Evolutionary conservation across 352 stramenopile species (phyloP).

Genomic region (Pythium folliculosum): DNA sequence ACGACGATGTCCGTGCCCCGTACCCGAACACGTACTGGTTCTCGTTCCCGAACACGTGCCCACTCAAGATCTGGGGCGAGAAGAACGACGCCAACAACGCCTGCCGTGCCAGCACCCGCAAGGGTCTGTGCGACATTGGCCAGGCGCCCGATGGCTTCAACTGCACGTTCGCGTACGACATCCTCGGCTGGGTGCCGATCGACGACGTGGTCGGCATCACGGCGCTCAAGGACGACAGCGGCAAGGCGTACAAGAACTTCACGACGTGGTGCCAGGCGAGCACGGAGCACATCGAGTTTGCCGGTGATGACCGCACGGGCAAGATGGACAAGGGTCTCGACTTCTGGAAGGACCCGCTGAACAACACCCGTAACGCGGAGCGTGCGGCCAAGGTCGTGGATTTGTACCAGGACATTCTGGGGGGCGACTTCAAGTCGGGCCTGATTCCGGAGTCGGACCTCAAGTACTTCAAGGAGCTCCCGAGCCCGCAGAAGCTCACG

Average conservation of each 20-base stretch:
- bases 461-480: constrained; percentile 48
- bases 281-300: constrained; percentile 62
- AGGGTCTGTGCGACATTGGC: constrained; percentile 63
- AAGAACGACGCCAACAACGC: constrained; percentile 46
- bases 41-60: constrained; percentile 41
- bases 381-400: constrained; percentile 49
- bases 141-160: constrained; percentile 62
- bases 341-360: constrained; percentile 71
- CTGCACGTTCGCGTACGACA: constrained; percentile 80
- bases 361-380: constrained; percentile 51
- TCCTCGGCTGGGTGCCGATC: constrained; percentile 76
- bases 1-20: constrained; percentile 27
- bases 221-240: constrained; percentile 47
- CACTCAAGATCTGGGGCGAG: constrained; percentile 47
- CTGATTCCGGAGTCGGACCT: constrained; percentile 43
- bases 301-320: constrained; percentile 35
- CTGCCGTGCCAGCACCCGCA: constrained; percentile 50
- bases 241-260: constrained; percentile 60
- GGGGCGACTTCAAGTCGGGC: constrained; percentile 34
- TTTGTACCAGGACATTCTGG: constrained; percentile 49
- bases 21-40: constrained; percentile 41
- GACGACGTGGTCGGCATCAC: constrained; percentile 83
- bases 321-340: constrained; percentile 43
- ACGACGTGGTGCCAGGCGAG: constrained; percentile 63
- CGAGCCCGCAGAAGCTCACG: constrained; percentile 44